phyloP scores from a whole-genome alignment of 2,329 filamentous ascomycete genomes.

The Fusarium compactum region DNA sequence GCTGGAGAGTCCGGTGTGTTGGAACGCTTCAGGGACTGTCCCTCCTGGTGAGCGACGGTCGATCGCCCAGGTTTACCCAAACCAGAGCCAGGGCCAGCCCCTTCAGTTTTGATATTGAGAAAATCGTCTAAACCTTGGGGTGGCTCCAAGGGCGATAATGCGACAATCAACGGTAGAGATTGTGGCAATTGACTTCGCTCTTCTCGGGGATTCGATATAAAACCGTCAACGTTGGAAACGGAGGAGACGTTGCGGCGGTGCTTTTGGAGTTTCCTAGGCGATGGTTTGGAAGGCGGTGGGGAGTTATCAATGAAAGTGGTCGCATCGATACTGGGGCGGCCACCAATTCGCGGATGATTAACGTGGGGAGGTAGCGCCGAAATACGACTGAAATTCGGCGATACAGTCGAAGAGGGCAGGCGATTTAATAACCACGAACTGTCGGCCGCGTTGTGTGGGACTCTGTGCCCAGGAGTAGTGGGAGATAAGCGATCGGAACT shows the following conservation, averaged over 20 bases:
- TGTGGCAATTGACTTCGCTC: constrained; percentile 32
- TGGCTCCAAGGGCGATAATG: constrained; percentile 44
- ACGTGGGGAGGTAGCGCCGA: constrained; percentile 52
- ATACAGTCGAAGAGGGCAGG: constrained; percentile 66
- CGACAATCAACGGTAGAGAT: constrained; percentile 44
- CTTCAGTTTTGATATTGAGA: constrained; percentile 38
- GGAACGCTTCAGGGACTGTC: constrained; percentile 45
- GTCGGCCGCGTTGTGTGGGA: constrained; percentile 54
- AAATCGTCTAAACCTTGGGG: constrained; percentile 40
- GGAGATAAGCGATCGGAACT: constrained; percentile 40
- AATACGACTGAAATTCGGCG: constrained; percentile 55
- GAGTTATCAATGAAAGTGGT: constrained; percentile 50
- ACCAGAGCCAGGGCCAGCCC: constrained; percentile 49
- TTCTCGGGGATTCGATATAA: constrained; percentile 14
- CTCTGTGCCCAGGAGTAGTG: constrained; percentile 26
- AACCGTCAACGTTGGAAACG: constrained; percentile 25
- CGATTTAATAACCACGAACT: constrained; percentile 63
- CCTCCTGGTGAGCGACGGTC: constrained; percentile 43
- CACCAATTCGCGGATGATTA: constrained; percentile 52
- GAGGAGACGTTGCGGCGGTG: constrained; percentile 50
- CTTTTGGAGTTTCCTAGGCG: constrained; percentile 56
- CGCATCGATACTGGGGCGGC: constrained; percentile 61
- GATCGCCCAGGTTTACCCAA: constrained; percentile 42
- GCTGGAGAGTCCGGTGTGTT: constrained; percentile 29
- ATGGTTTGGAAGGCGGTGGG: constrained; percentile 47